These are phyloP conservation scores for Phytophthora citricola DNA, from an alignment of 352 stramenopile genomes.

Conservation along the genomic window DNA sequence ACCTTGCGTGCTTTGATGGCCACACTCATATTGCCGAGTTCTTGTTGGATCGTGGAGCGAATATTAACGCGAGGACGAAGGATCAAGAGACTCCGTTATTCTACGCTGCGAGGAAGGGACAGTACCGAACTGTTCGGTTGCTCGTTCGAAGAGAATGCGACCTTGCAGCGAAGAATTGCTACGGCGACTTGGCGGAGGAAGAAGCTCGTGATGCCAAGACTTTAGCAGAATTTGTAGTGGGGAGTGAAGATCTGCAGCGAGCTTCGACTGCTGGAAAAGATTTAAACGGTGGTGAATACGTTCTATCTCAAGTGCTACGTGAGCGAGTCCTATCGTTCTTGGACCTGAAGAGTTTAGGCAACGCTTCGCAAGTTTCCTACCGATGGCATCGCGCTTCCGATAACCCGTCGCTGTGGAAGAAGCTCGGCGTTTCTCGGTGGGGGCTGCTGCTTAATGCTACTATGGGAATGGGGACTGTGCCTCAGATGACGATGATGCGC, in stretches of 20 bases:
- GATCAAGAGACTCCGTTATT: conserved; percentile 79
- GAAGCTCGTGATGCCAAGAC: conserved; percentile 65
- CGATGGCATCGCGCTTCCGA: conserved; percentile 81
- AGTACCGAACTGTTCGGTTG: conserved; percentile 66
- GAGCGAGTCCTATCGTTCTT: conserved; percentile 70
- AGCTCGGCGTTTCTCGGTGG: conserved; percentile 75
- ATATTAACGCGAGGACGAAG: conserved; percentile 55
- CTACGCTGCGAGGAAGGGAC: conserved; percentile 73
- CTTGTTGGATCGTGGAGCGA: conserved; percentile 65
- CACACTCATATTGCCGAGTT: conserved; percentile 61
- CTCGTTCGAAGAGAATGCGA: conserved; percentile 75
- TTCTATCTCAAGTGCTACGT: conserved; percentile 56
- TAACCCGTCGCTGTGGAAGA: conserved; percentile 63
- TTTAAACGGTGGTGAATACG: conserved; percentile 17
- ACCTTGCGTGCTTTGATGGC: conserved; percentile 73
- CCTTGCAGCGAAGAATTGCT: conserved; percentile 55
- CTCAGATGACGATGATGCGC: conserved; percentile 45
- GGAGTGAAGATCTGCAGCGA: conserved; percentile 56
- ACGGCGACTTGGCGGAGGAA: conserved; percentile 73
- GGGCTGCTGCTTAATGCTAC: conserved; percentile 62
- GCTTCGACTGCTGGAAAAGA: conserved; percentile 16
- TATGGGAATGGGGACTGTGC: conserved; percentile 57
- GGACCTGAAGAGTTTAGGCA: conserved; percentile 68
- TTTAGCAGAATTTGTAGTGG: conserved; percentile 53
- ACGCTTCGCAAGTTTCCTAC: conserved; percentile 65